Evolutionary conservation across 2,329 filamentous ascomycete genomes (phyloP).

Genomic region (Aspergillus sergii): DNA sequence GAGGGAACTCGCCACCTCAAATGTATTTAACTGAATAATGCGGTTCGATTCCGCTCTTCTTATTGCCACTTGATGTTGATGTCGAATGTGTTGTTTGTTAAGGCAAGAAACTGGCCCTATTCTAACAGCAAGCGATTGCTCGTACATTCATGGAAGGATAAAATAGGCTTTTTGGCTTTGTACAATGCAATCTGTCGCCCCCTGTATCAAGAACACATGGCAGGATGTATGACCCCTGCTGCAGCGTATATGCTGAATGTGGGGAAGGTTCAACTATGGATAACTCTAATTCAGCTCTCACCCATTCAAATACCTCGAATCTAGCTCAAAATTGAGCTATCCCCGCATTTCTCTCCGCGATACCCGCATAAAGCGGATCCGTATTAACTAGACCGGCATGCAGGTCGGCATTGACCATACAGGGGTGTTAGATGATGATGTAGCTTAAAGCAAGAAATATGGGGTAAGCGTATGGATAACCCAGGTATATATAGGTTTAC

Average conservation of each 20-base stretch:
- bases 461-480: not conserved
- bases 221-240: not conserved
- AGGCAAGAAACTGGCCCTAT: not conserved
- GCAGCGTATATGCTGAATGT: not conserved
- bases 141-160: not conserved
- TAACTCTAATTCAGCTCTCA: not conserved
- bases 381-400: not conserved
- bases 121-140: not conserved
- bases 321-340: not conserved
- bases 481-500: slow-evolving; percentile 1
- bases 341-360: slow-evolving; percentile 1
- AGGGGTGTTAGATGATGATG: not conserved
- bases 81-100: too few species aligned
- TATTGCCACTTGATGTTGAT: not conserved
- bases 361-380: slow-evolving; percentile 1
- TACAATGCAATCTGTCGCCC: not conserved
- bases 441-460: not conserved
- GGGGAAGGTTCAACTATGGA: not conserved
- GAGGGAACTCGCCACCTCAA: not conserved
- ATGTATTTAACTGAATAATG: not conserved
- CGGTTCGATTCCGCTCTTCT: not conserved
- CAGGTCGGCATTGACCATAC: not conserved
- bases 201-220: not conserved
- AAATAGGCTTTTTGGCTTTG: not conserved
- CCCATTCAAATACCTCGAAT: not conserved